Percentiles rank a stretch among this genome's conserved stretches.
These are phyloP conservation scores for Rhodamnia argentea DNA, from an alignment of 345 rosid species.

Conservation along the genomic window DNA sequence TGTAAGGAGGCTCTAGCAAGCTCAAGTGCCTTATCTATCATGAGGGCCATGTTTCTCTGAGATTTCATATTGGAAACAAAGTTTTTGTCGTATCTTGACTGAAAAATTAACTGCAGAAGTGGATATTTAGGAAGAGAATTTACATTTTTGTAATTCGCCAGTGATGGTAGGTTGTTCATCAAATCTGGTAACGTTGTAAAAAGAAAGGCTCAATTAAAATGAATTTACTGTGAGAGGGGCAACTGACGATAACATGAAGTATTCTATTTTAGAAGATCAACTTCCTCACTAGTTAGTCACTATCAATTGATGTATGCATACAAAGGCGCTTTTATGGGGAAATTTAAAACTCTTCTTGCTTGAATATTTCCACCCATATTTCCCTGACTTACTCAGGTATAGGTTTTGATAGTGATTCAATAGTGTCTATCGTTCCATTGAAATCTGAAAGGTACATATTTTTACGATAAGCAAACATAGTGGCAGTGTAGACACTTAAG, in stretches of 20 bases:
- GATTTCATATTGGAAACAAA: not conserved
- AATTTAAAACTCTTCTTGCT: not conserved
- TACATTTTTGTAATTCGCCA: not conserved
- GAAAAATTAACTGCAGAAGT: not conserved
- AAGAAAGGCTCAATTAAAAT: not conserved
- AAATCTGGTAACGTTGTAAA: not conserved
- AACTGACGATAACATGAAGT: not conserved
- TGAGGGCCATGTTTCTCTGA: not conserved
- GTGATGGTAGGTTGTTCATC: not conserved
- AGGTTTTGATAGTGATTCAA: not conserved
- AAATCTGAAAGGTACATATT: not conserved
- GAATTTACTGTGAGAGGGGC: not conserved
- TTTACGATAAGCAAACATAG: not conserved
- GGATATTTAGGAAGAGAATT: not conserved
- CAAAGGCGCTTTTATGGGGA: not conserved
- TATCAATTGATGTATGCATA: not conserved
- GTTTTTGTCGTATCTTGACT: not conserved
- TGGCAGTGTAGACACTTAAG: not conserved
- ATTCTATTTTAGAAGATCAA: not conserved
- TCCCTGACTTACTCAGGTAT: not conserved
- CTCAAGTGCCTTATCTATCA: not conserved
- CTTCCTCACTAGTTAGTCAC: not conserved
- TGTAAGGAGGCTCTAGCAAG: not conserved
- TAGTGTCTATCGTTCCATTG: not conserved
- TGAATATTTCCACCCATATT: not conserved